A percentile compares a stretch with the other conserved stretches of the same genome.
Conservation (phyloP, 805 yeast genomes). For the Starmerella bombi region DNA sequence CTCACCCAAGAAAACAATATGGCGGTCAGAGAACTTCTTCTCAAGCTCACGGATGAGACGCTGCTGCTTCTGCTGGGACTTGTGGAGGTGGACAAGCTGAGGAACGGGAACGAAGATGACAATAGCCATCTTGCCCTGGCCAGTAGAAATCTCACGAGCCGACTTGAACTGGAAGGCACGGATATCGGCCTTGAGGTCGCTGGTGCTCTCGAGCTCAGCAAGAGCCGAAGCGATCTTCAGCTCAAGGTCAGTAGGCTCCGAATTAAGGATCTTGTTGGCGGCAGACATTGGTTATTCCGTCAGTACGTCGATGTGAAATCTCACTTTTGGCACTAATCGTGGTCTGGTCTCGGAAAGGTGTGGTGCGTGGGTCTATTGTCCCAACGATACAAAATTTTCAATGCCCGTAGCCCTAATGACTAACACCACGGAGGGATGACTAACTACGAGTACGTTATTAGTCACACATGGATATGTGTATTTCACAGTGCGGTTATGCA, state of each 20-base stretch:
- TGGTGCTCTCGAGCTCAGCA: slow-evolving; percentile 81
- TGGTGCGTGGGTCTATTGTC: background rate
- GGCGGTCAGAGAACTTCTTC: slow-evolving; percentile 99
- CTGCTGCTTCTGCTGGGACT: slow-evolving; percentile 90
- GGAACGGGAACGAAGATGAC: slow-evolving; percentile 98
- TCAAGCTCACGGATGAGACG: slow-evolving; percentile 96
- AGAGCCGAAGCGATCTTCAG: slow-evolving; percentile 99
- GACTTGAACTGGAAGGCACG: slow-evolving; percentile 98
- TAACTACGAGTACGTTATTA: too few species aligned
- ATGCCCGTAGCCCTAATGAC: background rate
- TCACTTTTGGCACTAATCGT: slow-evolving; percentile 7
- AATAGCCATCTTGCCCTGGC: slow-evolving; percentile 97
- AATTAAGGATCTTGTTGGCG: slow-evolving; percentile 86
- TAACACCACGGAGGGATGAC: too few species aligned
- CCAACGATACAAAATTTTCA: background rate
- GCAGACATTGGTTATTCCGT: slow-evolving; percentile 60
- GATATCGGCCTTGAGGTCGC: slow-evolving; percentile 94
- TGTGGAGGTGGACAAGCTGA: slow-evolving; percentile 80
- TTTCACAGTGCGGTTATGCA: too few species aligned
- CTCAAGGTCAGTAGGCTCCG: slow-evolving; percentile 96
- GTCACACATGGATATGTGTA: too few species aligned
- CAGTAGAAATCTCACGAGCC: slow-evolving; percentile 93
- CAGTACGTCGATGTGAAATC: slow-evolving; percentile 14
- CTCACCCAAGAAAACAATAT: slow-evolving; percentile 98
- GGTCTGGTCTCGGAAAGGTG: background rate